Evolutionary conservation across 441 rosid genomes (phyloP), one percentile per base, ranked within the genome.

Genomic region (Raphanus hybrid): DNA sequence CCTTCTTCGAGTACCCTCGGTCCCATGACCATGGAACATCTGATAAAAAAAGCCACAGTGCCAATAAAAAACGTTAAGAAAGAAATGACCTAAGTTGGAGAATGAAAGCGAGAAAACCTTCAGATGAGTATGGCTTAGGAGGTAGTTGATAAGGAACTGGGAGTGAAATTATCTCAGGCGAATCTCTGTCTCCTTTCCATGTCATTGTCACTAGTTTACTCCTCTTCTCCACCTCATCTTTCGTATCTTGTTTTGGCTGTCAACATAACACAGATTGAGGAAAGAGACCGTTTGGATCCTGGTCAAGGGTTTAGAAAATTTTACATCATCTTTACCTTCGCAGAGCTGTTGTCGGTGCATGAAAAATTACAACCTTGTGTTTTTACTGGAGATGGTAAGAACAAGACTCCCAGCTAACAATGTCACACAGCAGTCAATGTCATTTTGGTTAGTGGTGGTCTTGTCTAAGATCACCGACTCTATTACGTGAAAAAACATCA

Each of bases 1-100:
- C 99, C 84, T 87, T 90, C 83, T 91, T 83, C 35, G 55, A 79
- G 82, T 96, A 92, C 58, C 70, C 81, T 73, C 93, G 81, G 81
- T 93, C 98, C 99, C 99, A 91, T 23, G 93, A 96, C 98, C 97
- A 93, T 0, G 99, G 97, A 57, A 88, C 84, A 82, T 96, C 99
- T 93, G 92, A 71, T 18, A 58, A 78, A 37, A 50, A 50, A 12
- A 45, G 20, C 4, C 66, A 57, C 43, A 66, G 9, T 6, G 58
- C 27, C 48, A 59, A 15, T 52, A 29, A 16, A 16, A 43, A 64
- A 71, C 81, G 7, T 57, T 59, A 74, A 63, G 26, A 62, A 68
- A 29, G 0, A 39, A 73, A 23, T 18, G 23, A 16, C 34, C 0
- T 64, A 11, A 4, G 63, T n/a, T 57, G 18, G 29, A 27, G 3